These are phyloP conservation scores for Iberis pinnata DNA, from an alignment of 345 rosid genomes.

Conservation along the genomic window DNA sequence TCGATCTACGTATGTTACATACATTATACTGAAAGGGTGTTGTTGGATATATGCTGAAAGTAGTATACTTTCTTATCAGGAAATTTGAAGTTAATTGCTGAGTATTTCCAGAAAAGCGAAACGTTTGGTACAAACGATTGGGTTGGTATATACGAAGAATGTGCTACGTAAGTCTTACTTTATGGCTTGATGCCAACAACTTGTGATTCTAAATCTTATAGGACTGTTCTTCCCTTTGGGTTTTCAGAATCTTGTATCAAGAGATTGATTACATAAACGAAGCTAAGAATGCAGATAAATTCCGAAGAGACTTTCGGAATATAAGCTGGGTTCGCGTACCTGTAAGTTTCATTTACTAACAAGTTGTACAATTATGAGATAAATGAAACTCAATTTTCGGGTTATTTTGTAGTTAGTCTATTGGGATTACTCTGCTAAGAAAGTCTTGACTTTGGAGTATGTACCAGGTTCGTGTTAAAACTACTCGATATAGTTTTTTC, in stretches of 20 bases:
- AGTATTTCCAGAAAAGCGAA: constrained; percentile 84
- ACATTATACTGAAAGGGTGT: constrained; percentile 4
- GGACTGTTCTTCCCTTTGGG: constrained; percentile 20
- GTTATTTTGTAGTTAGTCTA: constrained; percentile 53
- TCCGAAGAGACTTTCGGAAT: constrained; percentile 87
- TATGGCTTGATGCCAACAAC: neutral
- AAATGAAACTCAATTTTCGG: constrained; percentile 3
- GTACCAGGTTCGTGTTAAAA: constrained; percentile 66
- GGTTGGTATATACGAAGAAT: constrained; percentile 90
- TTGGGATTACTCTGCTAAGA: constrained; percentile 88
- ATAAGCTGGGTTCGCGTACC: constrained; percentile 92
- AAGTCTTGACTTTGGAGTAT: constrained; percentile 95
- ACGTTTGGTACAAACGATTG: constrained; percentile 76
- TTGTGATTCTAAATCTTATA: neutral
- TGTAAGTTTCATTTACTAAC: constrained; percentile 41
- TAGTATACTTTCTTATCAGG: constrained; percentile 35
- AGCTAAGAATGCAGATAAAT: constrained; percentile 87
- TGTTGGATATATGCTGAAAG: constrained; percentile 10
- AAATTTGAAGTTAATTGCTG: constrained; percentile 79
- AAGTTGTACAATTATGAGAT: neutral
- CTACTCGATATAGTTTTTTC: constrained; percentile 15
- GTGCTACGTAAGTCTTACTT: constrained; percentile 54
- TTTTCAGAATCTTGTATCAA: constrained; percentile 77
- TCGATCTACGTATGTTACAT: constrained; percentile 66
- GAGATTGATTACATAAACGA: constrained; percentile 95